These are phyloP conservation scores for Poa pratensis DNA, from an alignment of 176 grass and related monocot genomes.

Conservation along the genomic window DNA sequence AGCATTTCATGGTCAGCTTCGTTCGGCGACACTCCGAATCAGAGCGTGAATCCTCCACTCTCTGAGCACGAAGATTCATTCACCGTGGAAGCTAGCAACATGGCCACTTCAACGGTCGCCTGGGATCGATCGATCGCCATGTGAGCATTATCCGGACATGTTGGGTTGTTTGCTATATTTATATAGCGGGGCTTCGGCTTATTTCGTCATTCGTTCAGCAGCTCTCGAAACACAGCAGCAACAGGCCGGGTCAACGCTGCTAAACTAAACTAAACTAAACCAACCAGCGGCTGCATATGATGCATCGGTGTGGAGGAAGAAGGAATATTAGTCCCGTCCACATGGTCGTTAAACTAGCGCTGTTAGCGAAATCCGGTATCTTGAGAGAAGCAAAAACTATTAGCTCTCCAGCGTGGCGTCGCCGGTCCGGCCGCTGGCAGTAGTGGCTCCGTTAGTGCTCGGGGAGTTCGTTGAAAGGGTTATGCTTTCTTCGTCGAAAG, in stretches of 20 bases:
- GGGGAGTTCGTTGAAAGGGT: constrained; percentile 15
- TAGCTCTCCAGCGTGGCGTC: constrained; percentile 25
- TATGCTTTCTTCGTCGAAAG: no score
- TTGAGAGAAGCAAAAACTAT: background rate
- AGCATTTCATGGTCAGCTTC: background rate
- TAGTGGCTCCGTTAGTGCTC: background rate
- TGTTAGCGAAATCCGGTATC: constrained; percentile 42
- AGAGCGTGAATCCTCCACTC: background rate
- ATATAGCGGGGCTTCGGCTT: no score
- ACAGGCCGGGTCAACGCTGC: constrained; percentile 27
- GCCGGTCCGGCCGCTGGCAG: constrained; percentile 40
- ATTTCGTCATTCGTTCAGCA: constrained; percentile 5
- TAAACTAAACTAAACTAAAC: constrained; percentile 29
- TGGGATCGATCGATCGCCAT: constrained; percentile 7
- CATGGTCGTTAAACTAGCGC: constrained; percentile 23
- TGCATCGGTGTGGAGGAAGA: constrained; percentile 11
- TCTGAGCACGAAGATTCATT: constrained; percentile 20
- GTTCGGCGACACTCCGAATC: background rate
- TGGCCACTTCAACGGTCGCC: constrained; percentile 38
- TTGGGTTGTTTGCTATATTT: no score
- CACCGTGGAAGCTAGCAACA: constrained; percentile 18
- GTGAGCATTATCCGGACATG: constrained; percentile 59
- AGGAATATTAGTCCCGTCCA: constrained; percentile 48
- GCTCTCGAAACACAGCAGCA: background rate
- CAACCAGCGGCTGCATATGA: background rate